Evolutionary conservation across 768 basidiomycete genomes (phyloP).

Genomic region (Lyophyllum atratum): DNA sequence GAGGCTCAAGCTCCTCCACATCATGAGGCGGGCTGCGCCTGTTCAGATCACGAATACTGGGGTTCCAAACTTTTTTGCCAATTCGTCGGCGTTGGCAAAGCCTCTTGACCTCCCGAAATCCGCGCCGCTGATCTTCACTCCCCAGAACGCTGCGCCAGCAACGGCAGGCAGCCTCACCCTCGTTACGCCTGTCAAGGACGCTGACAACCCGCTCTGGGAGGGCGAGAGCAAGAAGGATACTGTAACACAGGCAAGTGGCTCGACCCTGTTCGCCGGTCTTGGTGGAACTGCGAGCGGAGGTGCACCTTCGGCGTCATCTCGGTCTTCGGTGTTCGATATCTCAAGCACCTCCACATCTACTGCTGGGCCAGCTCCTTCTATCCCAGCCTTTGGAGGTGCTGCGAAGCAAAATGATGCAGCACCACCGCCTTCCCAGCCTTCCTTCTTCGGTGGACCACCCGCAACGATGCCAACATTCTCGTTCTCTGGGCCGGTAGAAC

Average conservation of each 20-base stretch:
- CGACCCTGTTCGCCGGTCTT: slow-evolving; percentile 10
- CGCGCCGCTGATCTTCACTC: slow-evolving; percentile 24
- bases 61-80: slow-evolving; percentile 69
- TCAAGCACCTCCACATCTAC: background rate
- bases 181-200: slow-evolving; percentile 35
- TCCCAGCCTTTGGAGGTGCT: background rate
- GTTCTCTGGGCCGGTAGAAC: slow-evolving; percentile 9
- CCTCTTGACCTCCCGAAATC: slow-evolving; percentile 30
- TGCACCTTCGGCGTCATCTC: background rate
- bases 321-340: background rate
- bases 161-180: background rate
- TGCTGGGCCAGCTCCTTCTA: background rate
- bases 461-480: background rate
- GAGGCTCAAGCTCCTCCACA: too few relatives aligned
- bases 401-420: slow-evolving; percentile 1
- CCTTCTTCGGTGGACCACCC: background rate
- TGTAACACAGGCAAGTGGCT: slow-evolving; percentile 7
- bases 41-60: slow-evolving; percentile 6
- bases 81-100: slow-evolving; percentile 47
- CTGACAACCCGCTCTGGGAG: slow-evolving; percentile 46
- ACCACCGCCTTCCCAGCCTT: background rate
- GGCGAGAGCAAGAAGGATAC: slow-evolving; percentile 30
- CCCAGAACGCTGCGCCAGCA: slow-evolving; percentile 6
- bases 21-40: too few relatives aligned
- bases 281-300: background rate